Evolutionary conservation across 2,329 filamentous ascomycete species (phyloP).

Genomic region (Hansfordia pulvinata): DNA sequence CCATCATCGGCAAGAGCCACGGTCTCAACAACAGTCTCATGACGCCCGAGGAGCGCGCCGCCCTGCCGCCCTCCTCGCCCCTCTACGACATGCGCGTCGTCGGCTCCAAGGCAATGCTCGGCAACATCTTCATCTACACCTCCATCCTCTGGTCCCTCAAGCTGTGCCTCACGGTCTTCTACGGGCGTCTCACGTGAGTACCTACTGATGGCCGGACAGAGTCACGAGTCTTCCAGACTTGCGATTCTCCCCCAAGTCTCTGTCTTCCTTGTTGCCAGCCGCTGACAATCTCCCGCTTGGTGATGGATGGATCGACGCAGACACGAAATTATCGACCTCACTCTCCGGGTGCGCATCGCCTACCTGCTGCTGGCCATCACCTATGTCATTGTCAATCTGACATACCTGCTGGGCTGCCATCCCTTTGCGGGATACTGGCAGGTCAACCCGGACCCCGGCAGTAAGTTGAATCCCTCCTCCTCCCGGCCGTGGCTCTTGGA

Average conservation of each 20-base stretch:
- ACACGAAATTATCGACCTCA: background rate
- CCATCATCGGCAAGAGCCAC: too few relatives aligned
- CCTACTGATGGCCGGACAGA: background rate
- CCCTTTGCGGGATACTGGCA: background rate
- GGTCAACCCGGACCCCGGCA: background rate
- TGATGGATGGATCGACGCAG: background rate
- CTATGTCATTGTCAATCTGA: background rate
- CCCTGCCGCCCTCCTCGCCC: constrained; percentile 6
- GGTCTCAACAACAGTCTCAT: constrained; percentile 13
- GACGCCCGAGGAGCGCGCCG: constrained; percentile 8
- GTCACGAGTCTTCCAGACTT: background rate
- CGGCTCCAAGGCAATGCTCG: constrained; percentile 12
- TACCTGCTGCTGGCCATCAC: background rate
- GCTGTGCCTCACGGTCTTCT: constrained; percentile 12
- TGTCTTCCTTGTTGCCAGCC: background rate
- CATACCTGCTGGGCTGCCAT: background rate
- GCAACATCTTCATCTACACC: constrained; percentile 11
- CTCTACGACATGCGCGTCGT: constrained; percentile 9
- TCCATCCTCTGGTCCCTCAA: constrained; percentile 13
- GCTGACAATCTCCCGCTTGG: background rate
- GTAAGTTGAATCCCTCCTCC: too few relatives aligned
- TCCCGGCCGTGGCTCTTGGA: too few relatives aligned
- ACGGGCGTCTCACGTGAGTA: constrained; percentile 11
- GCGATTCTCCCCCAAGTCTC: background rate
- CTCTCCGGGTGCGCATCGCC: background rate